These are phyloP conservation scores for Macadamia tetraphylla DNA, from an alignment of 164 flowering plant genomes.

Conservation along the genomic window DNA sequence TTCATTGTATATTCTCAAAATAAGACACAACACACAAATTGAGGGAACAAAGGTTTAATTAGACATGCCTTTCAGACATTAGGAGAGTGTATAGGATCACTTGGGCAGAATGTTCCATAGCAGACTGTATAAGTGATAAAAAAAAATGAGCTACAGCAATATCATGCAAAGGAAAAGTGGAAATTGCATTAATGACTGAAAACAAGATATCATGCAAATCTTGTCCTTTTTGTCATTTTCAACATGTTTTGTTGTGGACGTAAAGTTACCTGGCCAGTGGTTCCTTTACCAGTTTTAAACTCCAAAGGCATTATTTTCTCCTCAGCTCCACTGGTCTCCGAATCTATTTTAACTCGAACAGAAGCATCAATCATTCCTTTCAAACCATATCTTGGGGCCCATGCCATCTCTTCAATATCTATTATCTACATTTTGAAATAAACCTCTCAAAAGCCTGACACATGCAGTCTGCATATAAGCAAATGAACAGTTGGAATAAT, in stretches of 20 bases:
- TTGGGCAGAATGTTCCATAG: constrained; percentile 89
- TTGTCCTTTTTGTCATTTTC: neutral
- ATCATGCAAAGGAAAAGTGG: neutral
- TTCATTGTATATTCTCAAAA: neutral
- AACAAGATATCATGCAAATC: neutral
- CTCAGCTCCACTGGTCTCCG: constrained; percentile 24
- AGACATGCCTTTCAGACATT: constrained; percentile 85
- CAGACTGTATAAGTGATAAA: constrained; percentile 50
- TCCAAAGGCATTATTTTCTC: constrained; percentile 86
- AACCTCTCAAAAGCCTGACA: neutral
- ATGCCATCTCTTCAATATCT: constrained; percentile 98
- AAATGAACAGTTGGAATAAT: neutral
- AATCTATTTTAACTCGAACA: constrained; percentile 43
- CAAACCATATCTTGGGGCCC: constrained; percentile 98
- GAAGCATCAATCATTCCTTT: constrained; percentile 99
- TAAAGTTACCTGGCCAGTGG: constrained; percentile 83
- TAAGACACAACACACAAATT: neutral
- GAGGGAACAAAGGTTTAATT: neutral
- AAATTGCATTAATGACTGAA: neutral
- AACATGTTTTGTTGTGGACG: neutral
- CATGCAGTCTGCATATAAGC: neutral
- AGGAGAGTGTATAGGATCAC: constrained; percentile 89
- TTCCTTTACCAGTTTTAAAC: constrained; percentile 91
- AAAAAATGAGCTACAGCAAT: constrained; percentile 11
- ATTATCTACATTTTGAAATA: constrained; percentile 44